phyloP scores from a whole-genome alignment of 306 rosid genomes.

The Sophora flavescens region DNA sequence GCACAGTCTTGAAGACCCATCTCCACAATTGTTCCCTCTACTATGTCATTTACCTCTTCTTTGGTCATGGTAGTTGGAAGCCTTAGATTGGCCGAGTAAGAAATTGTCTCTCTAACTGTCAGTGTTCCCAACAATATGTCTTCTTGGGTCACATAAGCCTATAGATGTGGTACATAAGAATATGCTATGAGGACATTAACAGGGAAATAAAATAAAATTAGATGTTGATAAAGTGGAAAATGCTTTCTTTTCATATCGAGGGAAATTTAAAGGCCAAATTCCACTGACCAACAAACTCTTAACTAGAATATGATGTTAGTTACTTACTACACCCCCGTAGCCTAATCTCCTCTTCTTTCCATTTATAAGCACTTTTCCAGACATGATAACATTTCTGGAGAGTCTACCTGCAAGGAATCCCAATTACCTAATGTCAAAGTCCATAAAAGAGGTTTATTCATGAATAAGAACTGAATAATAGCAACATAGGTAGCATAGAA shows the following conservation, averaged over 20 bases:
- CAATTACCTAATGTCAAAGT: not conserved
- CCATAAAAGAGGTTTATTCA: conserved; percentile 18
- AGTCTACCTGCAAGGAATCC: conserved; percentile 73
- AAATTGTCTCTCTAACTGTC: conserved; percentile 83
- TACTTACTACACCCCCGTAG: conserved; percentile 77
- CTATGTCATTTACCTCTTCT: conserved; percentile 65
- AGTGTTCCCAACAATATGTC: conserved; percentile 85
- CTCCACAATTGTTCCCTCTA: conserved; percentile 70
- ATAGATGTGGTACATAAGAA: conserved; percentile 30
- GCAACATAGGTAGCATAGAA: not conserved
- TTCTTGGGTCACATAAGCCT: conserved; percentile 98
- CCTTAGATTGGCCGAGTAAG: conserved; percentile 86
- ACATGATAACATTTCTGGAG: conserved; percentile 75
- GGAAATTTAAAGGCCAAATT: not conserved
- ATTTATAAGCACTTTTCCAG: conserved; percentile 82
- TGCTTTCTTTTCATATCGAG: not conserved
- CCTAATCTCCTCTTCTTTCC: conserved; percentile 74
- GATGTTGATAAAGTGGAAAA: not conserved
- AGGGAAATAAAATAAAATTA: not conserved
- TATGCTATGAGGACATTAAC: not conserved
- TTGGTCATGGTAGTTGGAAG: conserved; percentile 65
- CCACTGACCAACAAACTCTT: not conserved
- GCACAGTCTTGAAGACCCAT: conserved; percentile 94
- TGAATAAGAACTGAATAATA: conserved; percentile 3
- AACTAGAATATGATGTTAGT: conserved; percentile 13